phyloP scores from a whole-genome alignment of 306 rosid species.

The Gleditsia sinensis region DNA sequence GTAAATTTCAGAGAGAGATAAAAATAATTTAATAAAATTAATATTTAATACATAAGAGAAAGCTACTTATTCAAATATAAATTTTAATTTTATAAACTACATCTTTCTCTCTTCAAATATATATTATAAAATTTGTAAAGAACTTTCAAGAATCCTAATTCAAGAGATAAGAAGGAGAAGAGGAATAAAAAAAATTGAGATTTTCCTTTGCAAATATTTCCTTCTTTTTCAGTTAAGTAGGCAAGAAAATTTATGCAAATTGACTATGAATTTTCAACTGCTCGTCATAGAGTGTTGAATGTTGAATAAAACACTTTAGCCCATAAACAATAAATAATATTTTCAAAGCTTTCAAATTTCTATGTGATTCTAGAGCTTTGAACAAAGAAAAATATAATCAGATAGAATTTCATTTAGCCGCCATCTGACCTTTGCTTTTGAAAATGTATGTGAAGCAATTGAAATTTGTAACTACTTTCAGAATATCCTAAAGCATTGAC shows the following conservation, averaged over 20 bases:
- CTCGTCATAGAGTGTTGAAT: background rate
- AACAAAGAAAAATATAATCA: conserved; percentile 1
- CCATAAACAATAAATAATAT: background rate
- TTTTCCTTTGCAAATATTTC: background rate
- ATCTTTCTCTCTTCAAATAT: too few species aligned
- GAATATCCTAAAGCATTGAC: conserved; percentile 20
- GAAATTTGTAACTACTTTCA: background rate
- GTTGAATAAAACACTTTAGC: background rate
- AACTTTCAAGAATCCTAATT: too few species aligned
- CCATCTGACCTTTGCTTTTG: conserved; percentile 13
- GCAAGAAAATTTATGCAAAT: conserved; percentile 3
- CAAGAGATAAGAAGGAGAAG: too few species aligned
- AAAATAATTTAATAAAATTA: too few species aligned
- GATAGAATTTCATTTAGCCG: conserved; percentile 15
- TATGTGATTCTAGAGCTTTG: conserved; percentile 7
- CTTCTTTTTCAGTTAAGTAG: background rate
- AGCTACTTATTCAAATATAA: too few species aligned
- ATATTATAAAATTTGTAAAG: too few species aligned
- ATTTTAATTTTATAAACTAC: too few species aligned
- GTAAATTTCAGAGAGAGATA: too few species aligned
- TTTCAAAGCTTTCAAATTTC: background rate
- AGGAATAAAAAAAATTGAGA: too few species aligned
- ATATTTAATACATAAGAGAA: too few species aligned
- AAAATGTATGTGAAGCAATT: background rate
- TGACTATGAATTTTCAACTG: background rate